These are phyloP conservation scores for Pythium periplocum DNA, from an alignment of 352 stramenopile genomes.

Conservation along the genomic window DNA sequence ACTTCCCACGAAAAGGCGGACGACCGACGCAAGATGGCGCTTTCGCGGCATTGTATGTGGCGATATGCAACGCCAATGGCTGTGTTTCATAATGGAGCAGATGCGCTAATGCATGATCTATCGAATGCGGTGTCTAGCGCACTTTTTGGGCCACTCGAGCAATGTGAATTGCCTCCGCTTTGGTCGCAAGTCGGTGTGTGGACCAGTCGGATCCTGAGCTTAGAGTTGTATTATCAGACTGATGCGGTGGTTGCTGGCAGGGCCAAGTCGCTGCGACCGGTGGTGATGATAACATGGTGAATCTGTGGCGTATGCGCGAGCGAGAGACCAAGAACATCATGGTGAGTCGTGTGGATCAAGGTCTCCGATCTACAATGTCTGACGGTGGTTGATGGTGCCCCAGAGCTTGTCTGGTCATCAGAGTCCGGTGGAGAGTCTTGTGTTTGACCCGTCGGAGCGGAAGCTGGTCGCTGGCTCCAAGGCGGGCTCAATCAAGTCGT, in stretches of 20 bases:
- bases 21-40: constrained; percentile 19
- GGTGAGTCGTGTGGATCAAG: constrained; percentile 19
- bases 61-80: neutral
- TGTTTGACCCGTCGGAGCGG: constrained; percentile 74
- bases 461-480: constrained; percentile 76
- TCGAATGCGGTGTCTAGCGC: constrained; percentile 28
- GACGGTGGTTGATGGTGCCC: neutral
- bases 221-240: constrained; percentile 1
- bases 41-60: constrained; percentile 55
- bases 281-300: constrained; percentile 76
- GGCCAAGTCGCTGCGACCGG: constrained; percentile 75
- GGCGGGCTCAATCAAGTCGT: constrained; percentile 80
- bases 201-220: neutral
- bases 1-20: neutral
- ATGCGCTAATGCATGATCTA: neutral
- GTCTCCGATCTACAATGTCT: neutral
- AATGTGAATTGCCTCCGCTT: constrained; percentile 83
- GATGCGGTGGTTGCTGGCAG: constrained; percentile 17
- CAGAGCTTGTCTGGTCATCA: constrained; percentile 74
- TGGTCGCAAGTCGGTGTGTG: constrained; percentile 68
- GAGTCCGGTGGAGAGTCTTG: constrained; percentile 70
- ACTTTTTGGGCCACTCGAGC: constrained; percentile 77
- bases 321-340: constrained; percentile 88
- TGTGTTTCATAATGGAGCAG: neutral
- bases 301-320: constrained; percentile 83